Evolutionary conservation across 192 early-diverging fungal genomes (phyloP), one percentile per base, ranked within the genome.

Genomic region (Podila epigama): DNA sequence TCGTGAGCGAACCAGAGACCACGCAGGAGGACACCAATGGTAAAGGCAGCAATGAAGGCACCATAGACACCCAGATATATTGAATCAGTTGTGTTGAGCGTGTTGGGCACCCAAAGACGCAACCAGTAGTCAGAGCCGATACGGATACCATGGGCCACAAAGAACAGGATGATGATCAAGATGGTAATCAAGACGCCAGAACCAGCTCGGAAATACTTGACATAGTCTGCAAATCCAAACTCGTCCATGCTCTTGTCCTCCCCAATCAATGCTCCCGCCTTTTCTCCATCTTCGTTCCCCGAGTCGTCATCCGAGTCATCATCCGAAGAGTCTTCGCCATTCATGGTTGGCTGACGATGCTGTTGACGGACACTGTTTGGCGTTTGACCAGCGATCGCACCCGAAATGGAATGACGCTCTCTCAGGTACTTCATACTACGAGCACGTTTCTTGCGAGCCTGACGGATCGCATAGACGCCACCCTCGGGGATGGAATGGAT

Each of bases 221-320:
- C 34, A 51, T 70, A 70, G 42, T 70, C 68, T 11, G 68, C 60
- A 4, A 70, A 36, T n/a, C 68, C 68, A 16, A 70, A 53, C 18
- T 70, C 68, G 29, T 70, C 68, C 68, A 70, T 70, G 31, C 59
- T 70, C 40, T 70, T 62, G 42, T 70, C 68, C 1, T 61, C 57
- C n/a, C 59, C 68, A 57, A 70, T 62, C 60, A 62, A 39, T 1
- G 28, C 33, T 0, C 53, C 60, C 5, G 9, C 60, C 4, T n/a
- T 42, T 15, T 35, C 60, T 36, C 54, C 51, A 8, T 61, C 59
- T 0, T 44, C 59, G n/a, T 61, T 51, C 0, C 52, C 39, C 20
- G 44, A 48, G 25, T 65, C 52, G 18, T 57, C 53, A 4, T 62
- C 53, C 32, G 56, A 48, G 9, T 61, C 58, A 2, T 18, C n/a